phyloP scores from a whole-genome alignment of 2,329 filamentous ascomycete genomes.

The Simplicillium aogashimaense region DNA sequence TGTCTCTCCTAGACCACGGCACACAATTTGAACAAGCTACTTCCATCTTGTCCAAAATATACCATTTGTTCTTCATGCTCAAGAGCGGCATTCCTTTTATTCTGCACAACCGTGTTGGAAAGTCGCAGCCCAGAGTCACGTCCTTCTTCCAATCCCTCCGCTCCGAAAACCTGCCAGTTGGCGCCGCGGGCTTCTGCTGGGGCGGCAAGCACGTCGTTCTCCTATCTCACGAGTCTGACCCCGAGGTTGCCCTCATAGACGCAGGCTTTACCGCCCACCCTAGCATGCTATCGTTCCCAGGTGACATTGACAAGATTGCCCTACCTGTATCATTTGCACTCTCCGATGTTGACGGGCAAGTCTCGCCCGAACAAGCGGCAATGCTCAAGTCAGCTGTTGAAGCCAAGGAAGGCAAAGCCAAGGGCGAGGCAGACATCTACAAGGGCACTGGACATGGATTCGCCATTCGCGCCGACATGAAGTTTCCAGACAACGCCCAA shows the following conservation, averaged over 20 bases:
- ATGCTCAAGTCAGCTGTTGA: slow-evolving; percentile 23
- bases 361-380: slow-evolving; percentile 21
- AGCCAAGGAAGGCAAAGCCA: slow-evolving; percentile 18
- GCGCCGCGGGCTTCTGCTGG: slow-evolving; percentile 53
- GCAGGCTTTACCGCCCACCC: slow-evolving; percentile 44
- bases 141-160: slow-evolving; percentile 26
- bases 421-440: slow-evolving; percentile 27
- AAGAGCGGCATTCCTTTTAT: slow-evolving; percentile 20
- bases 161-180: slow-evolving; percentile 26
- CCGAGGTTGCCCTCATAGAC: slow-evolving; percentile 32
- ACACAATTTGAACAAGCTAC: slow-evolving; percentile 11
- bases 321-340: slow-evolving; percentile 36
- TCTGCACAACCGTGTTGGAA: slow-evolving; percentile 17
- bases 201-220: slow-evolving; percentile 44
- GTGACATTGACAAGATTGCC: slow-evolving; percentile 33
- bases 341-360: slow-evolving; percentile 31
- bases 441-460: slow-evolving; percentile 31
- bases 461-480: slow-evolving; percentile 21
- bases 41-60: slow-evolving; percentile 18
- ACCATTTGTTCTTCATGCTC: slow-evolving; percentile 14
- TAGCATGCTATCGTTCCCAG: slow-evolving; percentile 33
- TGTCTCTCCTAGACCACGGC: slow-evolving; percentile 18
- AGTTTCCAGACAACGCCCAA: slow-evolving; percentile 12
- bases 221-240: slow-evolving; percentile 29
- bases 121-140: slow-evolving; percentile 21